Base-by-base conservation (phyloP, 2,329 filamentous ascomycete genomes). In the Ophiostoma triangulosporum region DNA sequence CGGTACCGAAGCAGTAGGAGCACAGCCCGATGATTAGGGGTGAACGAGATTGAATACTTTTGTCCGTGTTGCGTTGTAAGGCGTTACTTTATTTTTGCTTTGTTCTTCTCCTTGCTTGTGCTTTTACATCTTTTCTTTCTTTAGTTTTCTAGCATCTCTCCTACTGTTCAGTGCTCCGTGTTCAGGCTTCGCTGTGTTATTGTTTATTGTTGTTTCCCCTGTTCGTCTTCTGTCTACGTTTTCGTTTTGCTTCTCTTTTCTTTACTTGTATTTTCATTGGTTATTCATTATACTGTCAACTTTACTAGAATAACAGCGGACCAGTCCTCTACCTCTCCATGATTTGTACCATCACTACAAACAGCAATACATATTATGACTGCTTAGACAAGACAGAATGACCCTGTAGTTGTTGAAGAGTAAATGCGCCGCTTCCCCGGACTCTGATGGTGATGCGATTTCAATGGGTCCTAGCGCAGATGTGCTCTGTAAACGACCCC, bases 1-100 rank as follows among this genome's bases (percentile, higher is more conserved):
- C 55, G 48, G 3, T 14, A 33, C 46, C 58, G 56, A 60, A 62
- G 27, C 60, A 57, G 43, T 29, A 55, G 17, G 1, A n/a, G n/a
- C n/a, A n/a, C 26, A 38, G n/a, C 4, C 46, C 3, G 33, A n/a
- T 12, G 15, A n/a, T n/a, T n/a, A n/a, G n/a, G n/a, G n/a, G n/a
- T n/a, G n/a, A n/a, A 12, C 15, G 12, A 4, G 31, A 20, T 9
- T 12, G 15, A 36, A 27, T 35, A 22, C 32, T 35, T 48, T 24
- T 43, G 15, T 5, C 17, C 14, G 6, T 15, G 29, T 33, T 11
- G 14, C 9, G 12, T 26, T 27, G 3, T 35, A 8, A 26, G 2
- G 38, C 7, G 22, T 26, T 14, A 11, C 29, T 51, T 40, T 15
- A 2, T 3, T 31, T 48, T n/a, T n/a, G n/a, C 27, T 54, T 6